Evolutionary conservation across 2,329 filamentous ascomycete genomes (phyloP), one percentile per base, ranked within the genome.

Genomic region (Trematosphaeria pertusa): DNA sequence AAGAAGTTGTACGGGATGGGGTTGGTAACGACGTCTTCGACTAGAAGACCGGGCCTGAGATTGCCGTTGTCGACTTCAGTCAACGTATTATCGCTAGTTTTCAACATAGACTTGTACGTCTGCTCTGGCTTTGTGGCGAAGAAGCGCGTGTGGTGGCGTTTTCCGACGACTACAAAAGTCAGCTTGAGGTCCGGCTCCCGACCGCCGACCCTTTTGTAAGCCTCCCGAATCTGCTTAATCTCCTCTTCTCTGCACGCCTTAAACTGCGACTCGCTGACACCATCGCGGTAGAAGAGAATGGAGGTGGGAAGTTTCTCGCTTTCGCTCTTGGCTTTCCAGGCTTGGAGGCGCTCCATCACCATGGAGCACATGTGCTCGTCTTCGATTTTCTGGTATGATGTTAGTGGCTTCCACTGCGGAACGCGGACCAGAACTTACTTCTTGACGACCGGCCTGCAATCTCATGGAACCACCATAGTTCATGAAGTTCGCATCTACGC

Each of bases 71-170:
- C n/a, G n/a, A n/a, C n/a, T n/a, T n/a, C n/a, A n/a, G n/a, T n/a
- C n/a, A n/a, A n/a, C n/a, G n/a, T n/a, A n/a, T n/a, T n/a, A n/a
- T n/a, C n/a, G n/a, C n/a, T n/a, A n/a, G n/a, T n/a, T n/a, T n/a
- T n/a, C n/a, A n/a, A n/a, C n/a, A n/a, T n/a, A n/a, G n/a, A n/a
- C n/a, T n/a, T n/a, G n/a, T n/a, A n/a, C n/a, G n/a, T n/a, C n/a
- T n/a, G n/a, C n/a, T n/a, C n/a, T n/a, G 5, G 5, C 9, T 12
- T n/a, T 14, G 9, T 33, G 26, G n/a, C n/a, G n/a, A 31, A 41
- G 17, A 41, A 41, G 12, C 38, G 38, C 15, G 38, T 70, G 46
- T 74, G 60, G 43, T 78, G 75, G 1, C 75, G 63, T 43, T 77
- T 78, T 2, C 57, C 62, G 4, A 33, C 38, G 4, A 41, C 28